A percentile compares a stretch with the other conserved stretches of the same genome.
phyloP scores from a whole-genome alignment of 306 rosid genomes.

The Vachellia pachyceras region DNA sequence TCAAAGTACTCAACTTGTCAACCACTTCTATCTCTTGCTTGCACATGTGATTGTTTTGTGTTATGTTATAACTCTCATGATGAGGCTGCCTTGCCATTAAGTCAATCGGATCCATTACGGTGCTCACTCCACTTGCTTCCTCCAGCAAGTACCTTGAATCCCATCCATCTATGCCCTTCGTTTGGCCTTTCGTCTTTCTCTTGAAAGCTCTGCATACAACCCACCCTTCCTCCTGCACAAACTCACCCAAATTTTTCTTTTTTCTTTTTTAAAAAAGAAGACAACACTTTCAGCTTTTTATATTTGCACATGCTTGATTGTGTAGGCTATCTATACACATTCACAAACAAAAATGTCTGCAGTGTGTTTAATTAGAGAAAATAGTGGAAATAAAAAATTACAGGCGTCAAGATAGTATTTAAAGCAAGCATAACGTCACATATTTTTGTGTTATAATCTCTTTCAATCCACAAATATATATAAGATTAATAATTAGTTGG shows the following conservation, averaged over 20 bases:
- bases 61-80: constrained; percentile 46
- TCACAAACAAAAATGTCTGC: too few relatives aligned
- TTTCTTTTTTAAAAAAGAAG: background rate
- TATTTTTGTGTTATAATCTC: too few relatives aligned
- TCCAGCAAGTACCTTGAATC: constrained; percentile 70
- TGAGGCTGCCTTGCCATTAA: constrained; percentile 64
- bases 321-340: too few relatives aligned
- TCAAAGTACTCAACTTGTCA: constrained; percentile 46
- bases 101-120: constrained; percentile 54
- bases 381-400: too few relatives aligned
- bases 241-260: constrained; percentile 20
- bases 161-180: constrained; percentile 68
- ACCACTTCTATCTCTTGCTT: constrained; percentile 80
- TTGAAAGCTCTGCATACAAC: constrained; percentile 97
- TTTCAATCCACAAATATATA: background rate
- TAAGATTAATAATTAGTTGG: background rate
- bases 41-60: constrained; percentile 58
- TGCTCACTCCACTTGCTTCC: constrained; percentile 53
- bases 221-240: constrained; percentile 98
- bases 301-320: background rate
- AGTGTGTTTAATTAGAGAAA: too few relatives aligned
- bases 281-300: background rate
- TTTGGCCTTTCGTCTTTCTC: constrained; percentile 68
- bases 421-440: background rate
- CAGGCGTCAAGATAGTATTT: too few relatives aligned